Percentiles rank a stretch among this genome's conserved stretches.
These are phyloP conservation scores for Trypanosoma scelopori DNA, from an alignment of 208 protist genomes.

Conservation along the genomic window DNA sequence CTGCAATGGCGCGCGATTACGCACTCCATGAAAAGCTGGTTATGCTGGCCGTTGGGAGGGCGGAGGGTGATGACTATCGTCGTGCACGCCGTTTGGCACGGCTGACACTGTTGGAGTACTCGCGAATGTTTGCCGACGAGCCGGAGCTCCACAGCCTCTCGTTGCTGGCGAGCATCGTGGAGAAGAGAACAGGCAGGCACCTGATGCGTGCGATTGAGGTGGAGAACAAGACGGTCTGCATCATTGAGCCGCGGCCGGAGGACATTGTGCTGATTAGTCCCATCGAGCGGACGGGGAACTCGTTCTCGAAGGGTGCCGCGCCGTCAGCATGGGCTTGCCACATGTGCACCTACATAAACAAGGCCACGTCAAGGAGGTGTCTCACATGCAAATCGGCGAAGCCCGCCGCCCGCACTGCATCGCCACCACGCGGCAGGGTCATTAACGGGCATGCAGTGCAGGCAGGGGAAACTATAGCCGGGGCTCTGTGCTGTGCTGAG, in stretches of 20 bases:
- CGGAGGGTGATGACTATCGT: slow-evolving; percentile 54
- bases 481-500: background rate
- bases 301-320: slow-evolving; percentile 31
- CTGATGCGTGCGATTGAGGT: slow-evolving; percentile 82
- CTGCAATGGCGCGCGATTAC: slow-evolving; percentile 51
- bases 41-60: slow-evolving; percentile 45
- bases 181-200: slow-evolving; percentile 61
- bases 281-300: slow-evolving; percentile 24
- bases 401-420: background rate
- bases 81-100: slow-evolving; percentile 59
- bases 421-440: background rate
- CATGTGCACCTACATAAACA: slow-evolving; percentile 75
- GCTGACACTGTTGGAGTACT: slow-evolving; percentile 83
- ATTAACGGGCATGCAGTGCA: background rate
- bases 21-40: slow-evolving; percentile 68
- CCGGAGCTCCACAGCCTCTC: slow-evolving; percentile 53
- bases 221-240: slow-evolving; percentile 56
- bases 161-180: slow-evolving; percentile 48
- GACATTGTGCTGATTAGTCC: slow-evolving; percentile 77
- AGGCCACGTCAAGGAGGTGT: slow-evolving; percentile 44
- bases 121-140: slow-evolving; percentile 83
- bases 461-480: slow-evolving; percentile 6
- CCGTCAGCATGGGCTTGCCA: slow-evolving; percentile 59
- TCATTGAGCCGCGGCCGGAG: slow-evolving; percentile 46
- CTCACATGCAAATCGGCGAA: slow-evolving; percentile 56